Percentiles rank a stretch among this genome's conserved stretches.
Conservation (phyloP, 805 yeast species). For the Candida vartiovaarae region DNA sequence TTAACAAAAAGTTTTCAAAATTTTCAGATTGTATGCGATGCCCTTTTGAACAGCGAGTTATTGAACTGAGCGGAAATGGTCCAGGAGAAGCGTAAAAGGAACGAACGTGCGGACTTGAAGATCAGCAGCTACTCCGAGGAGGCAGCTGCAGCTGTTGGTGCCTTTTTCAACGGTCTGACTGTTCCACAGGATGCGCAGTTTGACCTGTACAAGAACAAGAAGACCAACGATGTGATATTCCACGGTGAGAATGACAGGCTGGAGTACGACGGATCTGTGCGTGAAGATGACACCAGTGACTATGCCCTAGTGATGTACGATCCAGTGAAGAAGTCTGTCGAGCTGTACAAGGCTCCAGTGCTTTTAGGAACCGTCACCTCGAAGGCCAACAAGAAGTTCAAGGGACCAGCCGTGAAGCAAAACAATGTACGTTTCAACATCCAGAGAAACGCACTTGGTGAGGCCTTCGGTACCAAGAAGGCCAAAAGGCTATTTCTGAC, state of each 20-base stretch:
- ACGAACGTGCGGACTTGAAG: conserved; percentile 34
- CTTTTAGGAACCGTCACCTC: conserved; percentile 58
- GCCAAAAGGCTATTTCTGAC: conserved; percentile 87
- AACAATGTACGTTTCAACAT: conserved; percentile 38
- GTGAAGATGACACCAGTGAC: conserved; percentile 29
- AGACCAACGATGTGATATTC: conserved; percentile 36
- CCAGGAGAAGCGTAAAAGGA: conserved; percentile 27
- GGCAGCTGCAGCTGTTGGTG: conserved; percentile 50
- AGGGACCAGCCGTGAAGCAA: conserved; percentile 62
- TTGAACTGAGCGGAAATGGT: background rate
- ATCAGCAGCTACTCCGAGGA: conserved; percentile 32
- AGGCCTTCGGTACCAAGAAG: conserved; percentile 94
- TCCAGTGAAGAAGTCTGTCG: conserved; percentile 53
- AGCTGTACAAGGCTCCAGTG: conserved; percentile 58
- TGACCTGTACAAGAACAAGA: conserved; percentile 44
- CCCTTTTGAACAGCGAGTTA: background rate
- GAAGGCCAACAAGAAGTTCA: conserved; percentile 45
- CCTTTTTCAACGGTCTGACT: conserved; percentile 74
- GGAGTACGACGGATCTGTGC: conserved; percentile 59
- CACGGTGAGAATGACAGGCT: conserved; percentile 76
- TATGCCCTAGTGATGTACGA: conserved; percentile 79
- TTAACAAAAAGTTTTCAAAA: background rate
- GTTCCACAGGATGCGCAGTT: conserved; percentile 55
- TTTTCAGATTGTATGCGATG: conserved; percentile 2
- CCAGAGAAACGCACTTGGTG: conserved; percentile 83